A percentile compares a stretch with the other conserved stretches of the same genome.
phyloP scores from a whole-genome alignment of 2,329 filamentous ascomycete genomes.

The Sporothrix humicola region DNA sequence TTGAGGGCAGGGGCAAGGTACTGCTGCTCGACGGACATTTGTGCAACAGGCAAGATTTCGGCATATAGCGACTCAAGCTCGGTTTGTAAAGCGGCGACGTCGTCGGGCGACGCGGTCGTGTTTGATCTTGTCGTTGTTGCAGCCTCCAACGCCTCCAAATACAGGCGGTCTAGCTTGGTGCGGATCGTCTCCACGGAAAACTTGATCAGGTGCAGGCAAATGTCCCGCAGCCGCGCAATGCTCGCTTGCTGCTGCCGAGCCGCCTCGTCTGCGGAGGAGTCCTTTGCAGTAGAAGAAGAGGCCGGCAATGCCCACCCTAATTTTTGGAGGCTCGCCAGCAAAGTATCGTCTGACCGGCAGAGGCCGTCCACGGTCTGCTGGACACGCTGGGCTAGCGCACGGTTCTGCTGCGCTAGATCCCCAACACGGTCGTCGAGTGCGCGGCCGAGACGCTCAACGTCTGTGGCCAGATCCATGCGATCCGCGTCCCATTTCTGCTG shows the following conservation, averaged over 20 bases:
- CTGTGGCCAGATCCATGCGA: slow-evolving; percentile 50
- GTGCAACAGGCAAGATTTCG: slow-evolving; percentile 71
- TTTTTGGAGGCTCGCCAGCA: slow-evolving; percentile 69
- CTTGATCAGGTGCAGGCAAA: slow-evolving; percentile 63
- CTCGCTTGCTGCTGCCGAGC: slow-evolving; percentile 58
- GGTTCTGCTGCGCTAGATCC: slow-evolving; percentile 59
- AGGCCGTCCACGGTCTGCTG: slow-evolving; percentile 56
- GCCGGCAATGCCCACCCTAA: slow-evolving; percentile 65
- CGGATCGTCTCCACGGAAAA: slow-evolving; percentile 61
- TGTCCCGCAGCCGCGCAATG: slow-evolving; percentile 64
- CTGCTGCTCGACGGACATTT: slow-evolving; percentile 73
- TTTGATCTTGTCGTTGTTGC: slow-evolving; percentile 37
- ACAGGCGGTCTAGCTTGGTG: slow-evolving; percentile 61
- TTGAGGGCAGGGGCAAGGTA: slow-evolving; percentile 65
- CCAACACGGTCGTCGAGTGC: slow-evolving; percentile 53
- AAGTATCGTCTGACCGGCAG: slow-evolving; percentile 67
- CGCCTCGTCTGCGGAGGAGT: slow-evolving; percentile 9
- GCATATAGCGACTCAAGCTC: slow-evolving; percentile 73
- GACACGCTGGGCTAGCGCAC: slow-evolving; percentile 52
- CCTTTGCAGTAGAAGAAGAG: slow-evolving; percentile 46
- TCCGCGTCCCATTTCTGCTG: slow-evolving; percentile 50
- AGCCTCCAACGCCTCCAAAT: slow-evolving; percentile 54
- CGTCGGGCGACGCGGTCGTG: slow-evolving; percentile 43
- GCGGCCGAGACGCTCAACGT: slow-evolving; percentile 57
- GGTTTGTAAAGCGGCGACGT: slow-evolving; percentile 60